These are phyloP conservation scores for Tetrapisispora phaffii DNA, from an alignment of 805 yeast species.

Conservation along the genomic window DNA sequence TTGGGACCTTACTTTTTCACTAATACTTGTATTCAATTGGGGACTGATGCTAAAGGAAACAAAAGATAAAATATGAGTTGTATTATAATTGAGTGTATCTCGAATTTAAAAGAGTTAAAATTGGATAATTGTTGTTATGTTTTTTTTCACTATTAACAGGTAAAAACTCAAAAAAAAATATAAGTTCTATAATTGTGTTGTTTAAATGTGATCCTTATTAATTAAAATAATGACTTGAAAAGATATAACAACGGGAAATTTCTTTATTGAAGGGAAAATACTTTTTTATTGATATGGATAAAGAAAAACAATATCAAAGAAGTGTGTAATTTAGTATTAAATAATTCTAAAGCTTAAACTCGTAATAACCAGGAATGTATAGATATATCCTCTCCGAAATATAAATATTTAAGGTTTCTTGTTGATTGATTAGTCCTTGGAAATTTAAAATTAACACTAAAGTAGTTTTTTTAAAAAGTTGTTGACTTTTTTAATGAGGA, in stretches of 20 bases:
- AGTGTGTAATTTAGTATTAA: not conserved
- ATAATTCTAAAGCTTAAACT: not conserved
- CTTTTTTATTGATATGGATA: too few species aligned
- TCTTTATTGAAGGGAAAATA: not conserved
- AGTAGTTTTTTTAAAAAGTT: not conserved
- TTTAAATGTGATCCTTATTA: not conserved
- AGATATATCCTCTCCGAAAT: constrained; percentile 1
- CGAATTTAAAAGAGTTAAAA: not conserved
- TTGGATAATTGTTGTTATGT: too few species aligned
- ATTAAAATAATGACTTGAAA: too few species aligned
- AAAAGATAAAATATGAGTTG: too few species aligned
- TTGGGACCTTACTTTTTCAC: not conserved
- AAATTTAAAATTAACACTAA: not conserved
- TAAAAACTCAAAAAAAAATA: not conserved
- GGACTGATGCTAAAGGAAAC: too few species aligned
- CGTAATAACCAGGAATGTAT: not conserved
- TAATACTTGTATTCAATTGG: not conserved
- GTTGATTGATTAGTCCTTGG: not conserved
- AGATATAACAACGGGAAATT: not conserved
- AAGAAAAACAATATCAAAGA: not conserved
- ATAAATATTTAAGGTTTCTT: not conserved
- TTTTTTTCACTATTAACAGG: not conserved
- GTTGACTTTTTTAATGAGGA: not conserved
- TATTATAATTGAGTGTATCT: not conserved
- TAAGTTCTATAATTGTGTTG: not conserved